phyloP scores from a whole-genome alignment of 75 land plant genomes.

The Cryptomeria japonica region DNA sequence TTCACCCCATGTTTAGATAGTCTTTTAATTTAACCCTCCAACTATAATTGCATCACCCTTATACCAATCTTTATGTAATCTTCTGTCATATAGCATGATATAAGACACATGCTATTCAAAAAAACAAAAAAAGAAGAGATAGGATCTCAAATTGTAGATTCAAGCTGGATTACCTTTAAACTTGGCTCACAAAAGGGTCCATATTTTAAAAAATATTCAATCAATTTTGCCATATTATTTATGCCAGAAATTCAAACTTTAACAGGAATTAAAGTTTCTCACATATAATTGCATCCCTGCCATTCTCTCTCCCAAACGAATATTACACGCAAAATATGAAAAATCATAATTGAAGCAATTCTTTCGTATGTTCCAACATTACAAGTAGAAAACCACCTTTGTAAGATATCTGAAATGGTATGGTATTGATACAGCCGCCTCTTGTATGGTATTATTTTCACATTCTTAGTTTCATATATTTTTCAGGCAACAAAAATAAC shows the following conservation, averaged over 20 bases:
- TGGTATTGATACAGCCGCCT: not conserved
- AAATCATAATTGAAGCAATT: not conserved
- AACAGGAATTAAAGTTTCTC: not conserved
- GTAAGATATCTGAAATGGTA: not conserved
- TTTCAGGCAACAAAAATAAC: slow-evolving; percentile 66
- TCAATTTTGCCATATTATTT: not conserved
- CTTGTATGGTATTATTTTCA: not conserved
- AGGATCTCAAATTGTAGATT: too few relatives aligned
- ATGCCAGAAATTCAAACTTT: not conserved
- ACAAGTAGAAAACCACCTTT: not conserved
- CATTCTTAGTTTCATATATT: not conserved
- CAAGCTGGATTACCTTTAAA: too few relatives aligned
- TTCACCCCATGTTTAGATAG: too few relatives aligned
- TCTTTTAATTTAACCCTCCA: too few relatives aligned
- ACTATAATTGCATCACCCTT: too few relatives aligned
- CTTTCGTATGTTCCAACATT: not conserved
- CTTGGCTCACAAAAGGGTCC: not conserved
- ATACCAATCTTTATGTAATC: not conserved
- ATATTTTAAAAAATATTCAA: not conserved
- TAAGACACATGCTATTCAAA: too few relatives aligned
- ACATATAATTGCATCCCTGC: not conserved
- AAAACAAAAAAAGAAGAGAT: too few relatives aligned
- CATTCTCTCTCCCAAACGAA: not conserved
- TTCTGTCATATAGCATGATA: too few relatives aligned
- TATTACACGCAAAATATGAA: not conserved